Base-by-base conservation (phyloP, 768 basidiomycete genomes). In the Lentinula lateritia region DNA sequence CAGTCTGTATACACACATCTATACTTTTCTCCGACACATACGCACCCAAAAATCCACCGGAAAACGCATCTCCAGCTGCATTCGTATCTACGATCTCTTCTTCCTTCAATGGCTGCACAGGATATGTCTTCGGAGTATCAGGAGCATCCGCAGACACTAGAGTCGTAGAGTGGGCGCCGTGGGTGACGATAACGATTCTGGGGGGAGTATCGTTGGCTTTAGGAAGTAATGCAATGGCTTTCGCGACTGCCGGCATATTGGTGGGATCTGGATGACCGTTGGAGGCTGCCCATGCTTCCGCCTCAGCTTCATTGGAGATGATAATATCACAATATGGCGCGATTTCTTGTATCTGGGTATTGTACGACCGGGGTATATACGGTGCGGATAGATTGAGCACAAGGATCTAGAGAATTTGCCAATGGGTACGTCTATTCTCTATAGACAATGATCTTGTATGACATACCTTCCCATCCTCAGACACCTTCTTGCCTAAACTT, bases 41-140 rank as follows among this genome's bases (percentile, higher is more conserved):
- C 12, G 86, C 88, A 42, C 85, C 89, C 55, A 90, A 73, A 81
- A 91, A 89, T 41, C 85, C 90, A 52, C 63, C 89, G 12, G 89
- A 88, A 65, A 91, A 91, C 55, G 85, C 86, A 68, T 91, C 89
- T 36, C 89, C 89, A 1, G 89, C 89, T 34, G 87, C 89, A 71
- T 91, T 91, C 61, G 89, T 91, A 72, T 91, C 89, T 64, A 89
- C 84, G 63, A 88, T 87, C 69, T 78, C 62, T 48, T 72, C 75
- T 52, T 71, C 71, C 50, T 67, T 52, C 38, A 88, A 74, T 56
- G 74, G 73, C 50, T 69, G 66, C 39, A 89, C 85, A 12, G 73
- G 58, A 70, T 72, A 82, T 34, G 74, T 66, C 72, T 81, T 80
- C 45, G 75, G 72, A 55, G 72, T 72, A 12, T 76, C 75, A 6